Percentiles rank a stretch among this genome's conserved stretches.
phyloP scores from a whole-genome alignment of 345 rosid species.

The Garcia nutans region DNA sequence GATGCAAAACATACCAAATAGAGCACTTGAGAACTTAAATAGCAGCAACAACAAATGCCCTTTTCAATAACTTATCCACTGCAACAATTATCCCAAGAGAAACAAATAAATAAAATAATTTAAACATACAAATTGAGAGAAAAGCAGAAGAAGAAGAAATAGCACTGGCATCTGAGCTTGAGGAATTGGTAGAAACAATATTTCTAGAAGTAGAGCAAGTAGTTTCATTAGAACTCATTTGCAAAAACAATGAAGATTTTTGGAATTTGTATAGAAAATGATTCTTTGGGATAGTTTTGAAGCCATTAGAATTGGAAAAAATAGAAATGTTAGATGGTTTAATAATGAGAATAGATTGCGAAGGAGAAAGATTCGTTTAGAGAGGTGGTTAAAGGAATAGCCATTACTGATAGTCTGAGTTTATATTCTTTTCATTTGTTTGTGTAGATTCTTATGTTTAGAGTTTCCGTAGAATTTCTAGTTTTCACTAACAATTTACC shows the following conservation, averaged over 20 bases:
- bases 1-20: conserved; percentile 96
- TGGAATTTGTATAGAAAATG: conserved; percentile 7
- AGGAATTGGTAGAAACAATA: conserved; percentile 38
- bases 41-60: conserved; percentile 78
- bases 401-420: background rate
- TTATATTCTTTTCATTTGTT: no score
- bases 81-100: conserved; percentile 87
- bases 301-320: conserved; percentile 20
- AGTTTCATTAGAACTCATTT: conserved; percentile 37
- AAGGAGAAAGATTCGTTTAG: background rate
- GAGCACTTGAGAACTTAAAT: conserved; percentile 92
- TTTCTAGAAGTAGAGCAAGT: conserved; percentile 21
- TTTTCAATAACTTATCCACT: conserved; percentile 62
- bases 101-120: conserved; percentile 70
- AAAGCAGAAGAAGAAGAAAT: conserved; percentile 39
- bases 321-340: no score
- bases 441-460: no score
- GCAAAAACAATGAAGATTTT: conserved; percentile 38
- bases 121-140: conserved; percentile 42
- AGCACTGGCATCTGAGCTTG: conserved; percentile 42
- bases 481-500: conserved; percentile 6
- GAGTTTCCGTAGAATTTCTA: no score
- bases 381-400: conserved; percentile 38
- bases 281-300: background rate
- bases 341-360: no score